A percentile compares a stretch with the other conserved stretches of the same genome.
These are phyloP conservation scores for Podospora tetraspora DNA, from an alignment of 495 filamentous ascomycete genomes.

Conservation along the genomic window DNA sequence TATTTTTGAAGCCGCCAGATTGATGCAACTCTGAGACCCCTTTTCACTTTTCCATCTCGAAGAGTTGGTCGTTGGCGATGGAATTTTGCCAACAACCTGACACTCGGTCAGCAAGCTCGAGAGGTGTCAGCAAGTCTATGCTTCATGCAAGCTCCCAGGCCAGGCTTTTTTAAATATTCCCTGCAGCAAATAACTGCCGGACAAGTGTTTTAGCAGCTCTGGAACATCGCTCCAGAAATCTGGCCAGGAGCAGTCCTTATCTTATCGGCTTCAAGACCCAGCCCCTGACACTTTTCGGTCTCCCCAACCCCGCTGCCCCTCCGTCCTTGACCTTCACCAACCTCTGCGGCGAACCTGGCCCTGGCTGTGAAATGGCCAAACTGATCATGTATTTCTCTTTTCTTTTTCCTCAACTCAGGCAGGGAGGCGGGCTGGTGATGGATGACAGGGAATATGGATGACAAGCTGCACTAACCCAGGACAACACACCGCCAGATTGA, in stretches of 20 bases:
- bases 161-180: background rate
- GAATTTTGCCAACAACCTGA: background rate
- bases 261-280: background rate
- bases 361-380: background rate
- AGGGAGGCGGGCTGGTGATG: background rate
- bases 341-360: background rate
- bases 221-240: background rate
- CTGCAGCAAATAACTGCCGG: background rate
- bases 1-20: background rate
- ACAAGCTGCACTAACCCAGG: background rate
- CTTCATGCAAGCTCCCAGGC: too few relatives aligned
- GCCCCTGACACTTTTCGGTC: background rate
- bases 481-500: background rate
- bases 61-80: background rate
- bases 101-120: background rate
- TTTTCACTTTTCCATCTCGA: background rate
- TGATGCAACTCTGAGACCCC: background rate
- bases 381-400: background rate
- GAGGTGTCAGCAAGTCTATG: background rate
- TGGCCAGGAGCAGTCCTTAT: background rate
- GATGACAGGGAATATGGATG: background rate
- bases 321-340: background rate
- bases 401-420: background rate
- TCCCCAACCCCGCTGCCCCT: background rate
- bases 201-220: background rate